Conservation (phyloP, 106 monocot species). For the Acanthochlamys bracteata region DNA sequence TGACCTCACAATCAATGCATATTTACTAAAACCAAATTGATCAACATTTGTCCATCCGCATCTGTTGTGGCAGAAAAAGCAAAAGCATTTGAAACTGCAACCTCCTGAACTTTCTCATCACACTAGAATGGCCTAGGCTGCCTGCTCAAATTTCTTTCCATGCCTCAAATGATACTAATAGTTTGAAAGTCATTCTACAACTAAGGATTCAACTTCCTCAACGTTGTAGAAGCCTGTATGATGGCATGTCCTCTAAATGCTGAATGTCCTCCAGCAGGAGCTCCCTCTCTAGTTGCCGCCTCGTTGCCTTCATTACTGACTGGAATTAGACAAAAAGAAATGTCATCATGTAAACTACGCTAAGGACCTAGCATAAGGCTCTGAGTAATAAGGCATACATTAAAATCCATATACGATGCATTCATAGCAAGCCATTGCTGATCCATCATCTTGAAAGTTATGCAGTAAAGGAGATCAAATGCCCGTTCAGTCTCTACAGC, state of each 20-base stretch:
- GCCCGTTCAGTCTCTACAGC: constrained; percentile 66
- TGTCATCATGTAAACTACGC: background rate
- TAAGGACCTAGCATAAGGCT: background rate
- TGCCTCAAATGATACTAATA: no score
- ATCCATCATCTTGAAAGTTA: constrained; percentile 92
- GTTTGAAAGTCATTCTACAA: background rate
- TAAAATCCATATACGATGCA: constrained; percentile 91
- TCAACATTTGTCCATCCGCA: no score
- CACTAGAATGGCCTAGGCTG: no score
- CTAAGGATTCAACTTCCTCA: background rate
- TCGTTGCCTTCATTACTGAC: constrained; percentile 41
- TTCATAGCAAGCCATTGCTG: constrained; percentile 78
- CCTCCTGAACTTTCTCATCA: no score
- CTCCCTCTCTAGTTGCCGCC: constrained; percentile 37
- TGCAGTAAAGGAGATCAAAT: constrained; percentile 81
- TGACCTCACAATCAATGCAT: no score
- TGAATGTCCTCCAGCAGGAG: constrained; percentile 38
- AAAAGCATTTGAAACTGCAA: no score
- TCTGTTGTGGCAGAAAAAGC: no score
- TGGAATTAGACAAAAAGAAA: constrained; percentile 8
- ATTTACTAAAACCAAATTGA: no score
- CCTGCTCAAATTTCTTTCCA: no score
- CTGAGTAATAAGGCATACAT: constrained; percentile 12
- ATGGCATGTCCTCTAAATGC: constrained; percentile 38
- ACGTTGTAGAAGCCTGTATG: constrained; percentile 24